Percentiles rank a stretch among this genome's conserved stretches.
Conservation (phyloP, 2,329 filamentous ascomycete species). For the Sphaceloma murrayae region DNA sequence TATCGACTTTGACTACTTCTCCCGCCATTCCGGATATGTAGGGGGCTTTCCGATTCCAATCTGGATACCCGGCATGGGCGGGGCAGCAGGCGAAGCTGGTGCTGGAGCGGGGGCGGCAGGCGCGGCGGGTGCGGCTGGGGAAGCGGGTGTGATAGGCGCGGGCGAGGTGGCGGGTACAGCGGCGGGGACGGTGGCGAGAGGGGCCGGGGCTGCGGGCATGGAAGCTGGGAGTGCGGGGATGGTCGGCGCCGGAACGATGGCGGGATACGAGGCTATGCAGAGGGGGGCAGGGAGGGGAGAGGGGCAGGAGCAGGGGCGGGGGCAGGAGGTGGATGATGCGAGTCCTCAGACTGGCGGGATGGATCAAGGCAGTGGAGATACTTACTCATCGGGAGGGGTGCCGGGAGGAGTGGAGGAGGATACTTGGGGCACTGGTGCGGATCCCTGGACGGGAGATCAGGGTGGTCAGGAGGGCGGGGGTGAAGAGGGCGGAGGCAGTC, state of each 20-base stretch:
- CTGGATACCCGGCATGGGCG: slow-evolving; percentile 38
- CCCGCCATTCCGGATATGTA: slow-evolving; percentile 44
- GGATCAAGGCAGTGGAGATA: slow-evolving; percentile 3
- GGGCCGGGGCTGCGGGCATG: slow-evolving; percentile 21
- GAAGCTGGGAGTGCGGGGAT: slow-evolving; percentile 34
- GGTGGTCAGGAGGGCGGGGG: neutral
- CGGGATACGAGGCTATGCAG: slow-evolving; percentile 55
- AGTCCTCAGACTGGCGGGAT: no score
- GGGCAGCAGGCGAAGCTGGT: slow-evolving; percentile 28
- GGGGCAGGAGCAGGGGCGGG: slow-evolving; percentile 22
- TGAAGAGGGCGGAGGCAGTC: neutral
- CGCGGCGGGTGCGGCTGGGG: slow-evolving; percentile 32
- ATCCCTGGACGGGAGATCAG: neutral
- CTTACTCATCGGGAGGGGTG: neutral
- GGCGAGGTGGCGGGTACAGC: slow-evolving; percentile 27
- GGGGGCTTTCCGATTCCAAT: slow-evolving; percentile 39
- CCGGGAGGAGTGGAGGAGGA: neutral
- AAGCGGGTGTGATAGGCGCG: slow-evolving; percentile 31
- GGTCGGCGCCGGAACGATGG: slow-evolving; percentile 48
- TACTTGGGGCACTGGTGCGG: neutral
- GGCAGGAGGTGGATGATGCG: slow-evolving; percentile 26
- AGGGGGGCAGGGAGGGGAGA: slow-evolving; percentile 33
- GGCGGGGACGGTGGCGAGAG: slow-evolving; percentile 22
- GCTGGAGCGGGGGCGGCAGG: slow-evolving; percentile 30
- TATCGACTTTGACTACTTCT: slow-evolving; percentile 60